A percentile compares a stretch with the other conserved stretches of the same genome.
Evolutionary conservation across 441 rosid genomes (phyloP).

Genomic region (Heliophila coronopifolia): DNA sequence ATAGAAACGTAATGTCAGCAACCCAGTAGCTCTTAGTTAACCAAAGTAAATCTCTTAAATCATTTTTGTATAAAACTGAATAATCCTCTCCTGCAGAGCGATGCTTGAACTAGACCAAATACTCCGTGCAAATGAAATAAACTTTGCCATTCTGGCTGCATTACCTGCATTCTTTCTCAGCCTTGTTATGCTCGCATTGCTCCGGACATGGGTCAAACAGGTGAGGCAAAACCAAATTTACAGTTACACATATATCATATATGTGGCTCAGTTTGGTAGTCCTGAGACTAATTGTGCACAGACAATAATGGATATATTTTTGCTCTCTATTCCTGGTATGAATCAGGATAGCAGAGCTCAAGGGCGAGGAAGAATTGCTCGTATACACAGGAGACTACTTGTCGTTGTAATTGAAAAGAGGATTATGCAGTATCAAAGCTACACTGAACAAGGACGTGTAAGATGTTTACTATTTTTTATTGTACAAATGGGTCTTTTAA

Average conservation of each 20-base stretch:
- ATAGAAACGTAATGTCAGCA: slow-evolving; percentile 73
- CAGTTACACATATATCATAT: neutral
- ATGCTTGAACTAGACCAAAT: slow-evolving; percentile 97
- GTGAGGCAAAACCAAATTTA: slow-evolving; percentile 32
- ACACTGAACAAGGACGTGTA: slow-evolving; percentile 71
- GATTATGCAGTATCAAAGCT: slow-evolving; percentile 70
- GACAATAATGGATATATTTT: too few species aligned
- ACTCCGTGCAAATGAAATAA: slow-evolving; percentile 94
- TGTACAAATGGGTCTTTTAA: neutral
- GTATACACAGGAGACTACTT: slow-evolving; percentile 79
- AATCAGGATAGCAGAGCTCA: slow-evolving; percentile 77
- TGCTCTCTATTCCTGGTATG: slow-evolving; percentile 11
- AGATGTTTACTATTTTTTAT: slow-evolving; percentile 24
- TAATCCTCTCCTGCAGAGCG: slow-evolving; percentile 47
- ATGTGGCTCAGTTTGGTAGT: slow-evolving; percentile 3
- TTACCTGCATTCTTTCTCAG: slow-evolving; percentile 84
- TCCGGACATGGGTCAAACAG: slow-evolving; percentile 74
- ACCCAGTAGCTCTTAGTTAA: slow-evolving; percentile 14
- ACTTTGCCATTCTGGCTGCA: slow-evolving; percentile 91
- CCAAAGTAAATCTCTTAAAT: slow-evolving; percentile 14
- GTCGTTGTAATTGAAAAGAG: slow-evolving; percentile 77
- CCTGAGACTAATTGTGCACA: slow-evolving; percentile 2
- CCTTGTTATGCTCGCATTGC: slow-evolving; percentile 47
- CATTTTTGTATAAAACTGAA: slow-evolving; percentile 24
- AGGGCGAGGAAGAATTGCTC: slow-evolving; percentile 85